phyloP scores from a whole-genome alignment of 306 rosid genomes.

The Neltuma alba region DNA sequence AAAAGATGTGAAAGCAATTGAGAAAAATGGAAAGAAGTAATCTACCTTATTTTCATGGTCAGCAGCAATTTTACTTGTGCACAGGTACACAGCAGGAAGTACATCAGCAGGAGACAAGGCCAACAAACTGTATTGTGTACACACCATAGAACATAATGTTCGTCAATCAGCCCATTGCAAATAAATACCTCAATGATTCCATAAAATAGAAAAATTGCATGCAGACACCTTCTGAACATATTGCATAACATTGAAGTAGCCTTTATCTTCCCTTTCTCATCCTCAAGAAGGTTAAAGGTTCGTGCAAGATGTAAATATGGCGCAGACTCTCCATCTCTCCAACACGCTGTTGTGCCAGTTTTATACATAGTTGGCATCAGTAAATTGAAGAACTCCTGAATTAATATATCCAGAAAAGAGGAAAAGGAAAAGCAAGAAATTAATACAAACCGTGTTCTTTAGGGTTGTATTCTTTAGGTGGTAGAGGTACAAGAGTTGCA shows the following conservation, averaged over 20 bases:
- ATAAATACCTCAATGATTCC: slow-evolving; percentile 23
- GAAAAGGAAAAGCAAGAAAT: neutral
- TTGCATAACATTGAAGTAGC: slow-evolving; percentile 88
- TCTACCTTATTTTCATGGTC: slow-evolving; percentile 87
- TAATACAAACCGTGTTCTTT: slow-evolving; percentile 72
- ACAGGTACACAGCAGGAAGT: slow-evolving; percentile 86
- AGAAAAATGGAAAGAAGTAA: slow-evolving; percentile 18
- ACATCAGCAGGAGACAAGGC: slow-evolving; percentile 83
- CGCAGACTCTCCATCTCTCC: slow-evolving; percentile 78
- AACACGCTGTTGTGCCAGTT: slow-evolving; percentile 64
- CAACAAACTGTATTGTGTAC: slow-evolving; percentile 65
- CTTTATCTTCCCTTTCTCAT: slow-evolving; percentile 88
- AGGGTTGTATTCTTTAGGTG: slow-evolving; percentile 75
- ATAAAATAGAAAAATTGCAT: slow-evolving; percentile 23
- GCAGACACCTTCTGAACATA: slow-evolving; percentile 86
- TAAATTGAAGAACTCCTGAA: slow-evolving; percentile 33
- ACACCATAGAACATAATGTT: slow-evolving; percentile 34
- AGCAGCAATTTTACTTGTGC: slow-evolving; percentile 86
- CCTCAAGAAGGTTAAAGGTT: slow-evolving; percentile 79
- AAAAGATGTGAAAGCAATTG: slow-evolving; percentile 1
- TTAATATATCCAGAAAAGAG: neutral
- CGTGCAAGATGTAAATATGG: slow-evolving; percentile 93
- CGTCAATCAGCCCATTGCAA: slow-evolving; percentile 36
- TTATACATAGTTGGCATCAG: slow-evolving; percentile 34
- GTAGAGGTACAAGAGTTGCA: slow-evolving; percentile 60